Base-by-base conservation (phyloP, 192 early-diverging fungal species). In the Endogone sp. region DNA sequence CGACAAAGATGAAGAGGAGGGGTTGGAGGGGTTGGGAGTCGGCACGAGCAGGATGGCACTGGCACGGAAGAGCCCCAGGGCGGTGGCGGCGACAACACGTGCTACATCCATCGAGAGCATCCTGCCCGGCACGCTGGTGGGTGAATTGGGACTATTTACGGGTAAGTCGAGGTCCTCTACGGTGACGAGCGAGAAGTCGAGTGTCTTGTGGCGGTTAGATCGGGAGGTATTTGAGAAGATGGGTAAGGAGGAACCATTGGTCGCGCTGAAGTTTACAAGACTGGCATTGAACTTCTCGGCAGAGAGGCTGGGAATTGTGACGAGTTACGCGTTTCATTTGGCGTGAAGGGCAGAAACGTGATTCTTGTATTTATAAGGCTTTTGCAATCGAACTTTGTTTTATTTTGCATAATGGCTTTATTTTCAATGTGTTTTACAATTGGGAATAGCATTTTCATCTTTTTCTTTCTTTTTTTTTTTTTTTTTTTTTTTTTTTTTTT, bases 111-210 rank as follows among this genome's bases (percentile, higher is more conserved):
- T 92, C 3, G 93, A 97, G 80, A 94, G 92, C 22, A 89, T 97
- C 32, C 75, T 99, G 30, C 92, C 95, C 0, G 95, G 95, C n/a
- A 93, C 93, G 9, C 88, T 95, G 66, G 87, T 93, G 22, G 96
- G 96, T 10, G 94, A 96, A 76, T 80, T 96, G 29, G 87, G 93
- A 22, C 75, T 98, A 58, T 92, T 95, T 59, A 84, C 88, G 2
- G 24, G 28, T 11, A 71, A 79, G 59, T 56, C 74, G 29, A 82
- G 90, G 26, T 78, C 80, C 23, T 82, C 83, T n/a, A 84, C 86
- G 0, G 69, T 94, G 28, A 71, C 92, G 6, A 85, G 86, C 0
- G 86, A 91, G 27, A 78, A 76, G 32, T 88, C 88, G 59, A 81
- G 86, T 13, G 81, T 86, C 2, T 75, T 93, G 9, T 98, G 96